Base-by-base conservation (phyloP, 2,329 filamentous ascomycete species). In the Nemania serpens region DNA sequence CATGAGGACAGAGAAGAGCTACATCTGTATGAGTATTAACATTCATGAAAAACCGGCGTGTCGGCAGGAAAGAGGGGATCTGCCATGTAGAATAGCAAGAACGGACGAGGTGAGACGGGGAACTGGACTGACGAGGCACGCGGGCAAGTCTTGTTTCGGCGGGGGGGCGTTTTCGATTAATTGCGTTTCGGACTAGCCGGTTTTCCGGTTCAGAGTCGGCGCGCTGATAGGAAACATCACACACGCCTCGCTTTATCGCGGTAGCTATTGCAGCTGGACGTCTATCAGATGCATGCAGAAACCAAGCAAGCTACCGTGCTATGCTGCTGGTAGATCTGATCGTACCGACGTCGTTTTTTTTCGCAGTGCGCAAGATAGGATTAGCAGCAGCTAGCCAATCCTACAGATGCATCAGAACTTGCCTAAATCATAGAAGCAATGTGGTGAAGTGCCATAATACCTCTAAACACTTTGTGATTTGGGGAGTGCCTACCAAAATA, bases 21-120 rank as follows among this genome's bases (percentile, higher is more conserved):
- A 42, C 41, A 50, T 33, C 52, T 65, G 61, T 65, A 64, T 63
- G 63, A 68, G 66, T 54, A 69, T 70, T 43, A 63, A 47, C 58
- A 29, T 53, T 49, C 18, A 34, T 36, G 22, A 42, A 52, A 58
- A 42, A 49, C 25, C 54, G 60, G 39, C 34, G 37, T 55, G 53
- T 39, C 43, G 34, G 52, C 50, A 59, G 48, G 29, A 36, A 1
- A 7, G 25, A 29, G 17, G 17, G 25, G n/a, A 13, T 41, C 36
- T 57, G 53, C 50, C 60, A 34, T 60, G 63, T 63, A 63, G 56
- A 63, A 58, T 56, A 63, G 46, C 51, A 52, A 43, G 42, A 42
- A 52, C 29, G 47, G 43, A n/a, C 25, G 37, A 50, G 48, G 34
- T 37, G 46, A 55, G 37, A n/a, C 2, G 37, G 34, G 45, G 20